Conservation (phyloP, 2,329 filamentous ascomycete genomes). For the Ophiocordyceps camponoti-floridani region DNA sequence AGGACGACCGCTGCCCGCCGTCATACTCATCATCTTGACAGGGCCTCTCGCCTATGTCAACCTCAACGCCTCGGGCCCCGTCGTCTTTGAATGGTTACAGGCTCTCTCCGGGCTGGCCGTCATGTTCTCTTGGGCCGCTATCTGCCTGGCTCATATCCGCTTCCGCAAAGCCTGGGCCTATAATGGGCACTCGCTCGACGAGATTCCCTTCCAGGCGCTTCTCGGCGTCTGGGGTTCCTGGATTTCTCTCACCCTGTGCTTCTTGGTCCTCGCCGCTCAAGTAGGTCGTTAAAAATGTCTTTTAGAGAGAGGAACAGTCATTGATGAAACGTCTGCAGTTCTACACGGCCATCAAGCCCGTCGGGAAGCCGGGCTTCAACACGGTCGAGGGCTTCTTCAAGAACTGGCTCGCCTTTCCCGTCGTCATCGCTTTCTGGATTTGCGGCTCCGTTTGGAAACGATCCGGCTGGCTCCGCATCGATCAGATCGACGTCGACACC, state of each 20-base stretch:
- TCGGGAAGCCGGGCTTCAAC: slow-evolving; percentile 11
- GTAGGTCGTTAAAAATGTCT: slow-evolving; percentile 10
- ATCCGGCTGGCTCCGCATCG: slow-evolving; percentile 34
- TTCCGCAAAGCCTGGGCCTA: slow-evolving; percentile 42
- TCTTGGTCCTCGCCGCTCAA: slow-evolving; percentile 33
- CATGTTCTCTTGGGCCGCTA: slow-evolving; percentile 48
- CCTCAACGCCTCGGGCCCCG: slow-evolving; percentile 23
- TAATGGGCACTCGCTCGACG: slow-evolving; percentile 41
- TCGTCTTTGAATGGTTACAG: slow-evolving; percentile 46
- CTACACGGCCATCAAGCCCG: slow-evolving; percentile 27
- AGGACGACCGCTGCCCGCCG: slow-evolving; percentile 29
- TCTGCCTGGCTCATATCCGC: slow-evolving; percentile 48
- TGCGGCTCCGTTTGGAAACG: slow-evolving; percentile 48
- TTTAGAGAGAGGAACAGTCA: not conserved
- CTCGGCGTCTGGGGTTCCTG: slow-evolving; percentile 45
- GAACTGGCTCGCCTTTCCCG: slow-evolving; percentile 31
- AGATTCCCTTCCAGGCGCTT: slow-evolving; percentile 43
- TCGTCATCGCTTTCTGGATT: slow-evolving; percentile 35
- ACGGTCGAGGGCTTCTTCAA: slow-evolving; percentile 34
- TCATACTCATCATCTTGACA: slow-evolving; percentile 25
- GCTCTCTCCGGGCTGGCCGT: slow-evolving; percentile 44
- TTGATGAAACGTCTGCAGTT: slow-evolving; percentile 13
- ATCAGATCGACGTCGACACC: slow-evolving; percentile 48
- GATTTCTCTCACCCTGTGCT: slow-evolving; percentile 38
- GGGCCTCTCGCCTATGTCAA: slow-evolving; percentile 30